Base-by-base conservation (phyloP, 2,329 filamentous ascomycete genomes). In the Trematosphaeria pertusa region DNA sequence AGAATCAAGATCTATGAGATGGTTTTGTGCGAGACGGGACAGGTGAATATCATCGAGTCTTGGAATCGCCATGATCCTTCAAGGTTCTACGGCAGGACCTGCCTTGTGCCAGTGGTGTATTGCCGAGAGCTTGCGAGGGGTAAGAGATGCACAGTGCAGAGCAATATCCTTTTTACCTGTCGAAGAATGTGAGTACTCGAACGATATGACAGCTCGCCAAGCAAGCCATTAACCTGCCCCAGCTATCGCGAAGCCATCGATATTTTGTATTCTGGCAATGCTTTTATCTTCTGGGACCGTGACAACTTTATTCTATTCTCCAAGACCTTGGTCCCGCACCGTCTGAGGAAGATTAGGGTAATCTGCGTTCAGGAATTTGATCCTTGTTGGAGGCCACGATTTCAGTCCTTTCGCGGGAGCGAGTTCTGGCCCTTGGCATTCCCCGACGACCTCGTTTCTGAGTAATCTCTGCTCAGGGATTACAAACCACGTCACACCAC, bases 201-300 rank as follows among this genome's bases (percentile, higher is more conserved):
- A 11, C n/a, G 5, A 19, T 11, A 3, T 7, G 1, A 7, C 31
- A 21, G 6, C 11, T 22, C 21, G 6, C 5, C 19, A 3, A 5
- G 22, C n/a, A 11, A 8, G 5, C 3, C 12, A 39, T 12, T 43
- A 33, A 43, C 15, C 8, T 12, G 12, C n/a, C 1, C 12, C 17
- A 45, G 42, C 6, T 45, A 45, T 15, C 20, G 22, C n/a, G 43
- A 46, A 46, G 35, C 43, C 5, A 46, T 46, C 10, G 43, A 39
- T 34, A 17, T 46, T 21, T 21, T 46, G n/a, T 46, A 46, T 12
- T 15, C 35, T 4, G 21, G n/a, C 7, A 46, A 46, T 19, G 26
- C 15, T 5, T 39, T 46, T 18, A 46, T 39, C 11, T 39, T 46
- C 17, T 15, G 22, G 18, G 33, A 9, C 19, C 21, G 28, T 19